Base-by-base conservation (phyloP, 2,329 filamentous ascomycete genomes). In the Cladophialophora yegresii region DNA sequence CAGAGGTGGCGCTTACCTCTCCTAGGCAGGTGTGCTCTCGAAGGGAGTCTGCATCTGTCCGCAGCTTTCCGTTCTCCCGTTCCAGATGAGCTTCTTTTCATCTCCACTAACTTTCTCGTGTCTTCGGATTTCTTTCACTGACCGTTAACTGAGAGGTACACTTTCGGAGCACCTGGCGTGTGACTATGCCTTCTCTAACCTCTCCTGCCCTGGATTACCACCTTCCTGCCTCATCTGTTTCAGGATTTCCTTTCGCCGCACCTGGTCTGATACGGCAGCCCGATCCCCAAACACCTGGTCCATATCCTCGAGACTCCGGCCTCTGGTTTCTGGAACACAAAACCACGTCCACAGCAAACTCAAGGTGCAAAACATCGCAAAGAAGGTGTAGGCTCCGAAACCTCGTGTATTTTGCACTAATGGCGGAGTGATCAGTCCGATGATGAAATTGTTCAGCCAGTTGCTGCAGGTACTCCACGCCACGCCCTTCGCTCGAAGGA, bases 371-470 rank as follows among this genome's bases (percentile, higher is more conserved):
- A 85, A 85, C 2, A 79, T 76, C 0, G 81, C 84, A 66, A 88
- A 88, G 77, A 88, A 87, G 53, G 85, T 76, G 69, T 87, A 87
- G 3, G 77, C 73, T 3, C 81, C 81, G 67, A 76, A 82, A 0
- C 79, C 80, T n/a, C 36, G 36, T 0, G 79, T 87, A 59, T 84
- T 83, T 64, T 84, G 76, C 23, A 90, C 83, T 40, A 89, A 81
- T 1, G 87, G 82, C 0, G 87, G 88, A 0, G 86, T 89, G 30
- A 89, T 83, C 70, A 89, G 82, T 40, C 88, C 77, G 28, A 87
- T 84, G 57, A 86, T 82, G 67, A 88, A 88, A 72, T 88, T 87
- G 72, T 83, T 85, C 2, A 87, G 74, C 81, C 88, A 90, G 75
- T 87, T 88, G 5, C 82, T 82, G 64, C 82, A 85, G 0, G 86